phyloP scores from a whole-genome alignment of 352 stramenopile species.

The Phytopythium helicoides region DNA sequence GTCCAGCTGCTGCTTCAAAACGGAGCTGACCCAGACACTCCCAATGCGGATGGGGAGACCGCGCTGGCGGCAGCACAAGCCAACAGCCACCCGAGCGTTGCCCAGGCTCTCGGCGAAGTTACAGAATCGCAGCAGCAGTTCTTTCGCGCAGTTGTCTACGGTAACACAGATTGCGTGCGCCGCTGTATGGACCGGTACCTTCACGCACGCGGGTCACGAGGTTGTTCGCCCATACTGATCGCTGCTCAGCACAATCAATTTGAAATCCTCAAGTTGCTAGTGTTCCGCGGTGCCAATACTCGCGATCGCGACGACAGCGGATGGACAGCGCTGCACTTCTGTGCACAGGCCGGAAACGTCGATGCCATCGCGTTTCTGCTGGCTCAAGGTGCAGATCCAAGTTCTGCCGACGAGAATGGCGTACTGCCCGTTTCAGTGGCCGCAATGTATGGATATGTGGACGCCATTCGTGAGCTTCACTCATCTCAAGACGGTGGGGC shows the following conservation, averaged over 20 bases:
- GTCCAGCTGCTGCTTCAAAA: slow-evolving; percentile 5
- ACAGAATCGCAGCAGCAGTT: slow-evolving; percentile 5
- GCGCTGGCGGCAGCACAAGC: slow-evolving; percentile 2
- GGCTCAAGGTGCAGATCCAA: not conserved
- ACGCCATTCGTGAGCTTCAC: slow-evolving; percentile 53
- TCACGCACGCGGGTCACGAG: slow-evolving; percentile 1
- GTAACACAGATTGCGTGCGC: slow-evolving; percentile 3
- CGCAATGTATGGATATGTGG: slow-evolving; percentile 8
- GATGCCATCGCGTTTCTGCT: not conserved
- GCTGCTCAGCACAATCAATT: slow-evolving; percentile 5
- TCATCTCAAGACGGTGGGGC: slow-evolving; percentile 7
- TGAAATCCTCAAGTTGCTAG: slow-evolving; percentile 6
- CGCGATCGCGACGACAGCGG: slow-evolving; percentile 4
- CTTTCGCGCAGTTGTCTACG: slow-evolving; percentile 4
- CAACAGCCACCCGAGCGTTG: slow-evolving; percentile 6
- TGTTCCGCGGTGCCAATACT: slow-evolving; percentile 2
- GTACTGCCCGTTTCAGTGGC: not conserved
- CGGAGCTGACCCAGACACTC: not conserved
- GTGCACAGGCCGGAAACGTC: not conserved
- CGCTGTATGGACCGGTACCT: slow-evolving; percentile 1
- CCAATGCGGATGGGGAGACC: not conserved
- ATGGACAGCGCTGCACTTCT: slow-evolving; percentile 7
- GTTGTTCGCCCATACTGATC: slow-evolving; percentile 1
- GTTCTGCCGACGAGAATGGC: not conserved
- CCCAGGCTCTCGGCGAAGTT: slow-evolving; percentile 10